Conservation (phyloP, 2,329 filamentous ascomycete species). For the Simplicillium aogashimaense region DNA sequence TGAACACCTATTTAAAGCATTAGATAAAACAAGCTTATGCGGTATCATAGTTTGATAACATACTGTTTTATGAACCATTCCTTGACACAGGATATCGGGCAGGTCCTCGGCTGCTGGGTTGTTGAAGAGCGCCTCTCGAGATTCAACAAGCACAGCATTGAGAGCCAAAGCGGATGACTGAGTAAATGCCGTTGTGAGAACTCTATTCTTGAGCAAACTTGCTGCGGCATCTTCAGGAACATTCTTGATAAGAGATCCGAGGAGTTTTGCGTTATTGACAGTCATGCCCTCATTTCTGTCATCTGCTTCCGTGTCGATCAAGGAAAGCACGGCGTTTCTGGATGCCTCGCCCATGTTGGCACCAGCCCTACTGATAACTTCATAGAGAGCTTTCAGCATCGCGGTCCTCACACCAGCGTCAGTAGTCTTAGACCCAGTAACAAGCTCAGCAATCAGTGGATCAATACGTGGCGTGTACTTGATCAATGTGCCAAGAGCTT, state of each 20-base stretch:
- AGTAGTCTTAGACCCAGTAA: constrained; percentile 83
- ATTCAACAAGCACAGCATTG: constrained; percentile 80
- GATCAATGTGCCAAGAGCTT: constrained; percentile 89
- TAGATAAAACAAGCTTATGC: constrained; percentile 1
- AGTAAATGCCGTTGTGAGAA: constrained; percentile 67
- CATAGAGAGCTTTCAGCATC: constrained; percentile 94
- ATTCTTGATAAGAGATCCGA: constrained; percentile 84
- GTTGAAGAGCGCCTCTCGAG: constrained; percentile 58
- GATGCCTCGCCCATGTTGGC: constrained; percentile 90
- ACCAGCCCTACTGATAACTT: constrained; percentile 92
- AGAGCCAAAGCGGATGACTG: constrained; percentile 75
- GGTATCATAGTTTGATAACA: constrained; percentile 21
- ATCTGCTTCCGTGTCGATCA: constrained; percentile 80
- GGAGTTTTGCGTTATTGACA: constrained; percentile 80
- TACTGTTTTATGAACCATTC: constrained; percentile 68
- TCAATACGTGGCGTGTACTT: constrained; percentile 93
- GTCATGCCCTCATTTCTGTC: constrained; percentile 69
- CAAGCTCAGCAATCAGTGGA: constrained; percentile 82
- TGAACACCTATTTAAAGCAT: constrained; percentile 49
- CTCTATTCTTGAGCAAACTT: constrained; percentile 54
- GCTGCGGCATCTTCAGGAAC: constrained; percentile 62
- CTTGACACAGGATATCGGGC: constrained; percentile 66
- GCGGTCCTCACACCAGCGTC: constrained; percentile 84
- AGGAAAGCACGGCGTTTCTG: constrained; percentile 69
- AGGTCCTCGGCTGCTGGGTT: constrained; percentile 62